Percentiles rank a stretch among this genome's conserved stretches.
Conservation (phyloP, 192 early-diverging fungal genomes). For the Coemansia sp. region DNA sequence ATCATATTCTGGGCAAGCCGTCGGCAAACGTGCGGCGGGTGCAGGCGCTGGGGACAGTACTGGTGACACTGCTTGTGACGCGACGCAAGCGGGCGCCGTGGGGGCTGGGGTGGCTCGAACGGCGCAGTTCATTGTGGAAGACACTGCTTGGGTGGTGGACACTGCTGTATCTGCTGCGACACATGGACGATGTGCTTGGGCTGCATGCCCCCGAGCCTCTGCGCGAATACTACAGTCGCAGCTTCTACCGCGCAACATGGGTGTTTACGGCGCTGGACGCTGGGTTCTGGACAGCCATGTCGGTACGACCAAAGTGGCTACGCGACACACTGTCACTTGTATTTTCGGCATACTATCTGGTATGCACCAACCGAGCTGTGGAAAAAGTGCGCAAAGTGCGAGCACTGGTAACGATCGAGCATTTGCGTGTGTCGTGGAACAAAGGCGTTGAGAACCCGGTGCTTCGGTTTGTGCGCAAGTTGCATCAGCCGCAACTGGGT, state of each 20-base stretch:
- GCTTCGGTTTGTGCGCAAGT: slow-evolving; percentile 15
- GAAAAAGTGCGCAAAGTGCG: slow-evolving; percentile 82
- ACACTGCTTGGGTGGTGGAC: slow-evolving; percentile 66
- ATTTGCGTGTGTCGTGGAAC: slow-evolving; percentile 89
- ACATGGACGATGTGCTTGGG: slow-evolving; percentile 72
- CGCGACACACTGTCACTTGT: slow-evolving; percentile 75
- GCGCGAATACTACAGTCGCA: slow-evolving; percentile 81
- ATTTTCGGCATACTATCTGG: slow-evolving; percentile 80
- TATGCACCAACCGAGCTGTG: slow-evolving; percentile 79
- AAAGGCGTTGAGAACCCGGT: slow-evolving; percentile 62
- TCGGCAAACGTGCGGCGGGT: slow-evolving; percentile 81
- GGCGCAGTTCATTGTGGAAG: slow-evolving; percentile 67
- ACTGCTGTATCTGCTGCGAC: slow-evolving; percentile 63
- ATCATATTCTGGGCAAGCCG: slow-evolving; percentile 88
- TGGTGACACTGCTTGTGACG: slow-evolving; percentile 15
- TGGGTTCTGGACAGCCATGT: slow-evolving; percentile 89
- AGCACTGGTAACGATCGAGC: slow-evolving; percentile 75
- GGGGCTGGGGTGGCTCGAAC: slow-evolving; percentile 34
- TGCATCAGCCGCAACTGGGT: slow-evolving; percentile 23
- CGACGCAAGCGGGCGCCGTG: slow-evolving; percentile 28
- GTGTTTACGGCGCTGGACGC: slow-evolving; percentile 89
- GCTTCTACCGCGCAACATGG: slow-evolving; percentile 90
- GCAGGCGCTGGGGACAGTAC: slow-evolving; percentile 56
- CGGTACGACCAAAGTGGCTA: slow-evolving; percentile 68
- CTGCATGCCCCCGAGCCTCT: slow-evolving; percentile 77